Base-by-base conservation (phyloP, 2,329 filamentous ascomycete genomes). In the Nigrograna mackinnonii region DNA sequence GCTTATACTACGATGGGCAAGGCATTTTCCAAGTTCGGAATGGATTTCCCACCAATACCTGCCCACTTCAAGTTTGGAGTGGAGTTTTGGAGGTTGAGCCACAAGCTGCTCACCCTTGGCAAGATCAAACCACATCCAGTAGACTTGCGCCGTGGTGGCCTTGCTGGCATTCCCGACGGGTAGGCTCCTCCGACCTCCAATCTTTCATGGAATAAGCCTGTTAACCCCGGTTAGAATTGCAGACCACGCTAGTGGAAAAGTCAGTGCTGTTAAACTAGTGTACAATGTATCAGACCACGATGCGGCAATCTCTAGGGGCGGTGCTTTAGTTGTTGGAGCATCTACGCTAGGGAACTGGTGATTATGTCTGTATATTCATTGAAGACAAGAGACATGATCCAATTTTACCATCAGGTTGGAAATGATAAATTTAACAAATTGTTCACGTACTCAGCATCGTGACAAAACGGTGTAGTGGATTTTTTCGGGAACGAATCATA, bases 1-100 rank as follows among this genome's bases (percentile, higher is more conserved):
- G 69, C 54, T 6, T 71, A 71, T 50, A 70, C 66, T 7, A 48
- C 63, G 19, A 50, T 59, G 11, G 69, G 68, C 14, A 67, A 72
- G 41, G 43, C 38, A 5, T 59, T 30, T 69, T 35, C 7, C 5
- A 39, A 39, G 18, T 39, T 37, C 18, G 35, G 35, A 5, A 22
- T 36, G 16, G 39, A 36, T 16, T 37, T 42, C 19, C 39, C 39
- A 6, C 22, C 33, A 11, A 28, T 42, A 11, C 12, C 33, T 4
- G 12, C 20, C 17, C 32, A 42, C 20, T 42, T 30, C 19, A 34
- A 42, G 6, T 37, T 30, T 35, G 39, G 32, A 6, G 33, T 36
- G 13, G 37, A 30, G 33, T 42, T 37, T 19, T 42, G 39, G 39
- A 37, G 37, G 24, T 14, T 42, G 21, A 37, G 22, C 33, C 17